Evolutionary conservation across 1,139 yeast species (phyloP), one percentile per base, ranked within the genome.

Genomic region (Yamadazyma mexicana): DNA sequence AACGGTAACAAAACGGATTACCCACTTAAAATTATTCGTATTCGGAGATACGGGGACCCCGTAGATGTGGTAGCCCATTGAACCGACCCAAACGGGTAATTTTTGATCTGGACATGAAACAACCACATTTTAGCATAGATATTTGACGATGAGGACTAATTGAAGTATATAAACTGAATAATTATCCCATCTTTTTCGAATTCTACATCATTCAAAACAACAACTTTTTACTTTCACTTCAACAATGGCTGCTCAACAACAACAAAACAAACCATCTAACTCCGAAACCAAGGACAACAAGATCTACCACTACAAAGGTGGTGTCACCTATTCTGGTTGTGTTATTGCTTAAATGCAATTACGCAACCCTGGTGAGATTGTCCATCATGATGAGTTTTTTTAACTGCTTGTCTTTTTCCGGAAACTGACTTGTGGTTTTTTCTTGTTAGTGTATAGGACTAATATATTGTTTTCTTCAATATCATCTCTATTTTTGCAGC

Each of bases 241-340:
- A 25, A 36, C 36, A 34, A 45, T 47, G 49, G 51, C 50, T 25
- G 48, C 49, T 40, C 35, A 41, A 38, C 50, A 47, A 43, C 44
- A 39, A 34, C 23, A 38, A 27, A 38, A 37, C 27, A 37, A 40
- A 35, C 17, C 33, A 12, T 32, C 40, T 29, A 37, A 36, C 37
- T 23, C 45, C 16, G 52, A 46, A 40, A 27, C 48, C 17, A 47
- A 47, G 29, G 53, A 47, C 35, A 37, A 44, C 39, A 40, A 41
- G 17, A 31, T 33, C 18, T 36, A 33, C 30, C 23, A 29, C n/a
- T 20, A 36, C 23, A 37, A 33, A 10, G 29, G 35, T 14, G 44
- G 47, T 33, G 37, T 32, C 23, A 34, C 41, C 31, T 33, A 35
- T 18, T 16, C 35, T 25, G 30, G 34, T n/a, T 48, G 51, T 38